Base-by-base conservation (phyloP, 208 protist genomes). In the Leishmania tropica region DNA sequence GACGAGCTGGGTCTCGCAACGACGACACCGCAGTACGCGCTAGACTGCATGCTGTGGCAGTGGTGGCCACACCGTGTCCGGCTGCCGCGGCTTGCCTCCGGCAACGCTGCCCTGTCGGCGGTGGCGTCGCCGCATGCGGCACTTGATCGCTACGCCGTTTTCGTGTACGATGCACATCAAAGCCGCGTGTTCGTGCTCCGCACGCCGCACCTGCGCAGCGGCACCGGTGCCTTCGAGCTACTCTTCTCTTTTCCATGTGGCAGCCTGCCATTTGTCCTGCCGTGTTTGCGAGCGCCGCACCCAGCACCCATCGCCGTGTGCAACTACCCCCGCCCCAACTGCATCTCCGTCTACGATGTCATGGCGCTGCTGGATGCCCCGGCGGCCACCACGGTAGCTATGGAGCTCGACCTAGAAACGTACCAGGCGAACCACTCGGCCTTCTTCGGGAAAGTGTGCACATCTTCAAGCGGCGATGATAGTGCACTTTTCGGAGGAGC, bases 1-100 rank as follows among this genome's bases (percentile, higher is more conserved):
- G 75, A 84, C 65, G 80, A 85, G 68, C 80, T 93, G 37, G 85
- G 85, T 10, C 80, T 93, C 28, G 88, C 84, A 2, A 51, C 81
- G 6, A 82, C 80, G 13, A 78, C 42, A 11, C 80, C 79, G 24
- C 80, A 79, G 19, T 77, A 81, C 45, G 82, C 85, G 6, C 74
- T 88, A 7, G 90, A 93, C 75, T 70, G 81, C 8, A 76, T 93
- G 68, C 77, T 88, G 67, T 96, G 92, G 92, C 56, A 87, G 28
- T 95, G 93, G 93, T 91, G 89, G 80, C 94, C 92, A 28, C 90
- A 94, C 31, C 85, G 88, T 11, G 51, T 95, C 47, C 81, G 85
- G 11, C 42, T 97, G 4, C 87, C 88, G 17, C 77, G 80, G 15
- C 83, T 94, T 7, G 58, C 81, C n/a, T 47, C 54, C 24, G 90